A percentile compares a stretch with the other conserved stretches of the same genome.
Evolutionary conservation across 495 filamentous ascomycete species (phyloP).

Genomic region (Aspergillus diversus): DNA sequence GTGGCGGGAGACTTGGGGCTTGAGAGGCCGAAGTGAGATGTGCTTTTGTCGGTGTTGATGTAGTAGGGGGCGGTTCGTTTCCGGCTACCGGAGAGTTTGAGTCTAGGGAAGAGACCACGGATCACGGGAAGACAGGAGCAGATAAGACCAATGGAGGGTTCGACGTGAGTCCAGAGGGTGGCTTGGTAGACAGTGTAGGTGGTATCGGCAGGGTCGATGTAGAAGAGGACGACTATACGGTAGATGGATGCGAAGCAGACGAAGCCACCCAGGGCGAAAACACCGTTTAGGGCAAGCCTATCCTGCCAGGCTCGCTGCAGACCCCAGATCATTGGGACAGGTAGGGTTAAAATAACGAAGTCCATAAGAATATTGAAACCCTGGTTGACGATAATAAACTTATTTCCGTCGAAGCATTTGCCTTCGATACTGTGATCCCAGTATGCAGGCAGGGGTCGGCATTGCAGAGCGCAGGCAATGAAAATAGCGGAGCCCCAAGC

Average conservation of each 20-base stretch:
- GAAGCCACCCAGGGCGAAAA: slow-evolving; percentile 55
- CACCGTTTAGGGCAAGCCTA: slow-evolving; percentile 49
- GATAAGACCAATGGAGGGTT: slow-evolving; percentile 59
- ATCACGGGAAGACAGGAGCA: slow-evolving; percentile 62
- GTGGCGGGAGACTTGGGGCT: slow-evolving; percentile 32
- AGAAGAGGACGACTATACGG: slow-evolving; percentile 61
- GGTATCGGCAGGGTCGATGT: slow-evolving; percentile 48
- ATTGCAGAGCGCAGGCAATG: slow-evolving; percentile 46
- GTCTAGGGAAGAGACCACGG: slow-evolving; percentile 52
- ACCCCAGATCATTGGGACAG: slow-evolving; percentile 50
- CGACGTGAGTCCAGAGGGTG: slow-evolving; percentile 61
- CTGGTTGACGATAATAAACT: slow-evolving; percentile 49
- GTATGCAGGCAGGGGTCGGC: slow-evolving; percentile 42
- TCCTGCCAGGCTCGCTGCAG: slow-evolving; percentile 47
- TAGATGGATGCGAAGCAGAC: slow-evolving; percentile 52
- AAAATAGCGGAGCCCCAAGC: slow-evolving; percentile 42
- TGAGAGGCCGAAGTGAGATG: slow-evolving; percentile 33
- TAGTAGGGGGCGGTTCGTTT: slow-evolving; percentile 33
- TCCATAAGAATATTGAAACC: slow-evolving; percentile 50
- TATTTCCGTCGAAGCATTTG: slow-evolving; percentile 39
- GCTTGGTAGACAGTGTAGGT: slow-evolving; percentile 54
- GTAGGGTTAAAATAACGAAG: slow-evolving; percentile 45
- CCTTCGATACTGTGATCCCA: slow-evolving; percentile 45
- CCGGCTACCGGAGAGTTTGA: slow-evolving; percentile 33
- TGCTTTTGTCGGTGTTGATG: slow-evolving; percentile 35